Percentiles rank a stretch among this genome's conserved stretches.
phyloP scores from a whole-genome alignment of 2,329 filamentous ascomycete genomes.

The Ascochyta rabiei region DNA sequence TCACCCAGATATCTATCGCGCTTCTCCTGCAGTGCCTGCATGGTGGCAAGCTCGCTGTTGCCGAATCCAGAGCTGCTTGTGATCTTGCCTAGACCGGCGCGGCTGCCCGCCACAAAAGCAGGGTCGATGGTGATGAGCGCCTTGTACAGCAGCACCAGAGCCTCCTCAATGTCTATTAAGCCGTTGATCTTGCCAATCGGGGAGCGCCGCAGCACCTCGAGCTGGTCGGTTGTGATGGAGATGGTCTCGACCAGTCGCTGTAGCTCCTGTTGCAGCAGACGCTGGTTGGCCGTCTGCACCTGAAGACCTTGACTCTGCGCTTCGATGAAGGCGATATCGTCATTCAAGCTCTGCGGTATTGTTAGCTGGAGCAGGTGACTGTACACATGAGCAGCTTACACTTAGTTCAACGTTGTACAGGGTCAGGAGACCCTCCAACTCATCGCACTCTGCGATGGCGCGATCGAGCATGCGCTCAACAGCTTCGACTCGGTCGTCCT shows the following conservation, averaged over 20 bases:
- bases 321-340: conserved; percentile 97
- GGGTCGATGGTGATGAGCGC: conserved; percentile 95
- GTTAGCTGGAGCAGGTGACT: conserved; percentile 25
- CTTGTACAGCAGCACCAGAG: conserved; percentile 83
- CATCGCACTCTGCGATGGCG: conserved; percentile 93
- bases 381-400: conserved; percentile 58
- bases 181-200: conserved; percentile 74
- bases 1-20: conserved; percentile 85
- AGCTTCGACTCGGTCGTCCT: conserved; percentile 86
- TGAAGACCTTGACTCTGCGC: conserved; percentile 96
- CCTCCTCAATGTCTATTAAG: conserved; percentile 76
- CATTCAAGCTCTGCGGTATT: conserved; percentile 75
- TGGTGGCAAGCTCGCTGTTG: conserved; percentile 77
- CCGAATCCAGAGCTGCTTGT: conserved; percentile 63
- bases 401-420: conserved; percentile 93
- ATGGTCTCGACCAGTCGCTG: conserved; percentile 89
- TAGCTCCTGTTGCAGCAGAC: conserved; percentile 87
- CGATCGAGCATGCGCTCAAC: conserved; percentile 86
- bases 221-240: conserved; percentile 77
- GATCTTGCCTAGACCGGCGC: conserved; percentile 45
- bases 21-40: conserved; percentile 94
- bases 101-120: conserved; percentile 63
- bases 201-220: conserved; percentile 74
- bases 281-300: conserved; percentile 96
- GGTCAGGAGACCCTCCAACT: conserved; percentile 91